Conservation (phyloP, 2,329 filamentous ascomycete species). For the Arthrobotrys sphaeroides region DNA sequence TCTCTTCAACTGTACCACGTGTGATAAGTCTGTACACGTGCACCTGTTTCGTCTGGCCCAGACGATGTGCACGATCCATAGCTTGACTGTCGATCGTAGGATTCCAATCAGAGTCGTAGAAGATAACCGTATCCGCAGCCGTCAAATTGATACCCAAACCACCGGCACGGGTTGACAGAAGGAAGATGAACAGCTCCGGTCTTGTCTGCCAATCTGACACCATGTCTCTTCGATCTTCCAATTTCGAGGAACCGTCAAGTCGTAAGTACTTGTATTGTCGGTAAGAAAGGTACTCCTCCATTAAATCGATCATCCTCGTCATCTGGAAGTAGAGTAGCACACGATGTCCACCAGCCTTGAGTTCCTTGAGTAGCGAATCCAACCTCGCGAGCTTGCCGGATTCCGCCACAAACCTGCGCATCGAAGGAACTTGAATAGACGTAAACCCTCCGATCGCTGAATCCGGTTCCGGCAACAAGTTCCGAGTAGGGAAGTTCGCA, state of each 20-base stretch:
- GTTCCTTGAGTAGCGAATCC: conserved; percentile 83
- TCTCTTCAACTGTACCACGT: conserved; percentile 94
- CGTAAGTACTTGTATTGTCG: conserved; percentile 99
- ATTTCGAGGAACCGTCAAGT: conserved; percentile 93
- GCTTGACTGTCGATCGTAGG: conserved; percentile 98
- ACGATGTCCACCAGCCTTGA: conserved; percentile 92
- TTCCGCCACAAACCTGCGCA: conserved; percentile 97
- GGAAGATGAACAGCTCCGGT: conserved; percentile 95
- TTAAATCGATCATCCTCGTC: conserved; percentile 99
- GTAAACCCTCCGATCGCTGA: conserved; percentile 86
- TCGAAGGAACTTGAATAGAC: conserved; percentile 90
- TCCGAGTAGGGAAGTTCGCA: conserved; percentile 70
- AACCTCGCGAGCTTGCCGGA: conserved; percentile 94
- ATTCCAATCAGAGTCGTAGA: conserved; percentile 99
- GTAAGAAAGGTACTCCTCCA: conserved; percentile 98
- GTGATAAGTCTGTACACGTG: conserved; percentile 98
- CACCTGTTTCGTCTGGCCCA: conserved; percentile 91
- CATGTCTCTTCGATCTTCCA: conserved; percentile 95
- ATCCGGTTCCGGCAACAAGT: conserved; percentile 79
- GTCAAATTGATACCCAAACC: conserved; percentile 98
- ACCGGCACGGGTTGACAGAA: conserved; percentile 93
- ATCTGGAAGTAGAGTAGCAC: conserved; percentile 99
- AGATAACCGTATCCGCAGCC: conserved; percentile 96
- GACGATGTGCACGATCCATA: conserved; percentile 98
- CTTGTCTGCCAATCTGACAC: conserved; percentile 95